phyloP scores from a whole-genome alignment of 2,329 filamentous ascomycete genomes.

The Arthrobotrys sinensis region DNA sequence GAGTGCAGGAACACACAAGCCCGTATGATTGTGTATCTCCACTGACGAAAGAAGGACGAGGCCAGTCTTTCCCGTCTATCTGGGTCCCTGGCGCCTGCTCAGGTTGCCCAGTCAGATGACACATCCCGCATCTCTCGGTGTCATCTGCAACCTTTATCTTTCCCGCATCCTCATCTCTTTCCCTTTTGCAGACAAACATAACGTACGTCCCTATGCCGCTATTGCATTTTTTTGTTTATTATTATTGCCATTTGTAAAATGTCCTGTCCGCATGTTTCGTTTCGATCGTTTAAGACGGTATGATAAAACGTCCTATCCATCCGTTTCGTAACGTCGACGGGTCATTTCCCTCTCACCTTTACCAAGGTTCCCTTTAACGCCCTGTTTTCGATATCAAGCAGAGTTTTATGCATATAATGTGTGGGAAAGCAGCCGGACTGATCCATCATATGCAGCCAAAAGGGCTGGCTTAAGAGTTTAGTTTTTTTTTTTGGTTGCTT shows the following conservation, averaged over 20 bases:
- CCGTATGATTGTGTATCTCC: conserved; percentile 28
- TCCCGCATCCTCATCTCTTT: conserved; percentile 31
- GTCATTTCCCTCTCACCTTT: background rate
- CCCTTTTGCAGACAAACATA: conserved; percentile 26
- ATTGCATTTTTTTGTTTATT: conserved; percentile 7
- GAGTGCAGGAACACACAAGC: conserved; percentile 4
- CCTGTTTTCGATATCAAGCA: conserved; percentile 16
- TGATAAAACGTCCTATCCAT: conserved; percentile 30
- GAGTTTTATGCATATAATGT: conserved; percentile 5
- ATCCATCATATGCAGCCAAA: conserved; percentile 21
- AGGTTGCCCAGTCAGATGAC: conserved; percentile 58
- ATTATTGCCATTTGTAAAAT: background rate
- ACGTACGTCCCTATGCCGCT: conserved; percentile 15
- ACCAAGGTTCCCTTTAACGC: conserved; percentile 32
- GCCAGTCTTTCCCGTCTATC: conserved; percentile 28
- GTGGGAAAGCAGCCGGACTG: conserved; percentile 4
- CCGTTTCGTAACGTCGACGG: conserved; percentile 28
- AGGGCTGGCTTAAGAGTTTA: background rate
- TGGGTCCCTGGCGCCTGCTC: conserved; percentile 49
- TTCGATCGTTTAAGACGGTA: conserved; percentile 22
- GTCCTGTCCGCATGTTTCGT: conserved; percentile 17
- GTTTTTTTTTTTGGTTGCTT: background rate
- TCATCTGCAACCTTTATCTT: conserved; percentile 48
- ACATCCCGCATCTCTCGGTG: conserved; percentile 28
- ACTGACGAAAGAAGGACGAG: conserved; percentile 36